Percentiles rank a stretch among this genome's conserved stretches.
These are phyloP conservation scores for Eucalyptus tenuipes DNA, from an alignment of 345 rosid species.

Conservation along the genomic window DNA sequence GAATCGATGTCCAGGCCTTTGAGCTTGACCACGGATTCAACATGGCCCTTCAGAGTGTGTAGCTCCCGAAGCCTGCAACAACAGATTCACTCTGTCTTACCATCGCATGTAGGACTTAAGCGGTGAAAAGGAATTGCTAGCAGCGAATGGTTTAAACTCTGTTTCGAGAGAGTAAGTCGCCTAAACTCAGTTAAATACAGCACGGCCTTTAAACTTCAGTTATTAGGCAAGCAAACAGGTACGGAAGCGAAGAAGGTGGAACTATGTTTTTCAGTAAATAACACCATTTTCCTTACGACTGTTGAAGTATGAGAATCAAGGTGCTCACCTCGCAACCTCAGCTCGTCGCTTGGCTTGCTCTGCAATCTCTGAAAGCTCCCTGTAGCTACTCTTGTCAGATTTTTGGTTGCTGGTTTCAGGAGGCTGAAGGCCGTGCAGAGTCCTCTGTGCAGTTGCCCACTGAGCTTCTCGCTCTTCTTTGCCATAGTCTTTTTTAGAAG, in stretches of 20 bases:
- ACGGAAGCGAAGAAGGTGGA: neutral
- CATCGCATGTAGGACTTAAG: neutral
- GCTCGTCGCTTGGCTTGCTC: slow-evolving; percentile 98
- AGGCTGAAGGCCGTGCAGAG: slow-evolving; percentile 91
- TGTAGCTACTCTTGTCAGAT: slow-evolving; percentile 51
- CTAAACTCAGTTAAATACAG: neutral
- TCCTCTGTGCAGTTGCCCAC: slow-evolving; percentile 92
- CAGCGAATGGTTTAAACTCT: neutral
- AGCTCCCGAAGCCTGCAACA: slow-evolving; percentile 63
- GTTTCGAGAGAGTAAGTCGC: neutral
- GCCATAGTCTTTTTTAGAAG: slow-evolving; percentile 86
- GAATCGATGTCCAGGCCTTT: slow-evolving; percentile 80
- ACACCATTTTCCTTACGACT: neutral
- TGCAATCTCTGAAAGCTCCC: slow-evolving; percentile 91
- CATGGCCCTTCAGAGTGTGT: slow-evolving; percentile 63
- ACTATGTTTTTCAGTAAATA: neutral
- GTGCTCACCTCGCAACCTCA: slow-evolving; percentile 81
- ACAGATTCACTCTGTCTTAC: neutral
- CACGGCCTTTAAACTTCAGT: neutral
- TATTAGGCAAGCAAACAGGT: neutral
- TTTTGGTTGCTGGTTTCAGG: slow-evolving; percentile 33
- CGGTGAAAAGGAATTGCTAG: neutral
- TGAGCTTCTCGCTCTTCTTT: slow-evolving; percentile 92
- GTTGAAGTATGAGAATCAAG: neutral
- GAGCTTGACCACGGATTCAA: slow-evolving; percentile 80